Base-by-base conservation (phyloP, 441 rosid species). In the Croton setiger region DNA sequence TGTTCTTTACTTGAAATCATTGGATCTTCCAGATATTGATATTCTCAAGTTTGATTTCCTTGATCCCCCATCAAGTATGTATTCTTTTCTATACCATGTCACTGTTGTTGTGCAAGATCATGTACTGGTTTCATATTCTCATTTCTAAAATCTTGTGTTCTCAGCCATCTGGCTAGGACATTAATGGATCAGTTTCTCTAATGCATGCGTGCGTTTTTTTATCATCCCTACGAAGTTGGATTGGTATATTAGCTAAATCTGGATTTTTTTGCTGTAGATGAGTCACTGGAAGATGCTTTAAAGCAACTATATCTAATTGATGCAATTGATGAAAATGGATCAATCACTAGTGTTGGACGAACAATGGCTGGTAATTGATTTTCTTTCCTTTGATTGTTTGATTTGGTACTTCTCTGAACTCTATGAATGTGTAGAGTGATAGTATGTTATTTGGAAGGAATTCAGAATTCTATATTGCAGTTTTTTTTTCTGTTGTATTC, bases 21-120 rank as follows among this genome's bases (percentile, higher is more conserved):
- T 95, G 86, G 91, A 88, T 83, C 99, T 95, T 66, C 81, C 98
- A 35, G 98, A 95, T 74, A 92, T 95, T 33, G 88, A 95, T 77
- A 80, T 95, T 72, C 90, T 95, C 61, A 91, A 87, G 84, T 95
- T 95, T 74, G 96, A 95, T 87, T 95, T 95, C 84, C 97, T 95
- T 33, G 98, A 95, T 63, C 81, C 92, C 44, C 99, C 98, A 75
- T 92, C 97, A 70, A 69, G 99, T 95, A 78, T 85, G 64, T 60
- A 64, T 71, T 80, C 51, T 48, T 75, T 65, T 49, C 14, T 59
- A 9, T 61, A 7, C 44, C 58, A 45, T 31, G 49, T 35, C 44
- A 39, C 41, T 45, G 15, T 61, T 66, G 31, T 33, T 69, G 36
- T 44, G 45, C 48, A 47, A 36, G 45, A 58, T 59, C 33, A n/a